Conservation (phyloP, 1,139 yeast genomes). For the Nematodospora anomalae region DNA sequence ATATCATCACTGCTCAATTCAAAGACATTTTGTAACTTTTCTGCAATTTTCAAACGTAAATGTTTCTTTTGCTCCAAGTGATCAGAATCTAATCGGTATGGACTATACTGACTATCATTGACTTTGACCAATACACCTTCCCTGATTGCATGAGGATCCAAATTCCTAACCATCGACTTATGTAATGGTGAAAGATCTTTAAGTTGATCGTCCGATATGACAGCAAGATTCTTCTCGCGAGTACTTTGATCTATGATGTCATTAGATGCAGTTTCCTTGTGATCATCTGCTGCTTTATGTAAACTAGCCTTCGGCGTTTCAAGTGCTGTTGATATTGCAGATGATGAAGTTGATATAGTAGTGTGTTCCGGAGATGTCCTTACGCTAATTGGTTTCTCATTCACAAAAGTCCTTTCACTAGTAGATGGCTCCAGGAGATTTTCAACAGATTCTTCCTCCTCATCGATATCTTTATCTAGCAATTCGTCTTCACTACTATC, state of each 20-base stretch:
- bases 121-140: slow-evolving; percentile 23
- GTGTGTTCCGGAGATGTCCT: neutral
- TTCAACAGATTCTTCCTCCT: slow-evolving; percentile 9
- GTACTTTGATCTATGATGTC: too few relatives aligned
- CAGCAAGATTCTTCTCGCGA: too few relatives aligned
- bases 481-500: neutral
- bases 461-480: neutral
- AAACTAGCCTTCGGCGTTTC: slow-evolving; percentile 2
- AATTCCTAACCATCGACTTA: slow-evolving; percentile 35
- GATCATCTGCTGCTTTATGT: slow-evolving; percentile 2
- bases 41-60: slow-evolving; percentile 34
- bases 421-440: slow-evolving; percentile 4
- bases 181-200: slow-evolving; percentile 29
- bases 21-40: slow-evolving; percentile 38
- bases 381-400: neutral
- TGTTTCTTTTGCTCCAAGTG: slow-evolving; percentile 16
- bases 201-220: slow-evolving; percentile 8
- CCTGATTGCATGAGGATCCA: slow-evolving; percentile 26
- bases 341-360: slow-evolving; percentile 2
- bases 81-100: slow-evolving; percentile 12
- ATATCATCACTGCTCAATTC: slow-evolving; percentile 49
- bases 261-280: too few relatives aligned
- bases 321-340: neutral
- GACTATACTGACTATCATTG: slow-evolving; percentile 15
- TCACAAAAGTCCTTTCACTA: neutral